Evolutionary conservation across 2,329 filamentous ascomycete species (phyloP), one percentile per base, ranked within the genome.

Genomic region (Tolypocladium album): DNA sequence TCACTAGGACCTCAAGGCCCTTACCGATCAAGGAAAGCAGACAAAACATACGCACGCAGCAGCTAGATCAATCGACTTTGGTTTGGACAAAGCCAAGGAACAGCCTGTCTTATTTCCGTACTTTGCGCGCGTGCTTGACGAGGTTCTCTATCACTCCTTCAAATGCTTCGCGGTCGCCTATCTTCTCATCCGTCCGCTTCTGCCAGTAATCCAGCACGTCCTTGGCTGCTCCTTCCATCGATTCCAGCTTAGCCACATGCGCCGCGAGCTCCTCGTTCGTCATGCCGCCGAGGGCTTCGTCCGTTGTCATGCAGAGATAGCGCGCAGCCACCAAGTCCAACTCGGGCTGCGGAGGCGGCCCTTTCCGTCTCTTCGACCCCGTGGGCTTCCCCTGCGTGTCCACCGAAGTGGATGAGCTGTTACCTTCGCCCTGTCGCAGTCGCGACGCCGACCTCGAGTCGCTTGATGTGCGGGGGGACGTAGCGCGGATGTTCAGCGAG

Each of bases 141-240:
- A 97, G 74, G 72, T 96, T 97, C 76, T 96, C 93, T 80, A 97
- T 97, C 20, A 97, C 93, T 0, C 91, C 92, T 71, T 97, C 93
- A 72, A 97, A 94, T 3, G 92, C 90, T 71, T 97, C 93, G 66
- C 94, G 88, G 70, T 97, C 93, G 47, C 90, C 90, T 64, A 96
- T 78, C 67, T 93, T 90, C 66, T 92, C 91, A 70, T 96, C 92
- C 58, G 89, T 88, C 67, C 87, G 80, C 77, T 90, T 89, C 66
- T 90, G 82, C 93, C 93, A 97, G 71, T 93, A 96, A 65, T 91
- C 89, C 58, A 97, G 78, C 45, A 92, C 86, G 61, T 90, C 84
- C 59, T 87, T 88, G 4, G 91, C 90, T 27, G 82, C 80, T n/a
- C 78, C 79, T 62, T 90, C 86, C 73, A 92, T 79, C 13, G 81